These are phyloP conservation scores for Hanseniaspora lindneri DNA, from an alignment of 805 yeast genomes.

Conservation along the genomic window DNA sequence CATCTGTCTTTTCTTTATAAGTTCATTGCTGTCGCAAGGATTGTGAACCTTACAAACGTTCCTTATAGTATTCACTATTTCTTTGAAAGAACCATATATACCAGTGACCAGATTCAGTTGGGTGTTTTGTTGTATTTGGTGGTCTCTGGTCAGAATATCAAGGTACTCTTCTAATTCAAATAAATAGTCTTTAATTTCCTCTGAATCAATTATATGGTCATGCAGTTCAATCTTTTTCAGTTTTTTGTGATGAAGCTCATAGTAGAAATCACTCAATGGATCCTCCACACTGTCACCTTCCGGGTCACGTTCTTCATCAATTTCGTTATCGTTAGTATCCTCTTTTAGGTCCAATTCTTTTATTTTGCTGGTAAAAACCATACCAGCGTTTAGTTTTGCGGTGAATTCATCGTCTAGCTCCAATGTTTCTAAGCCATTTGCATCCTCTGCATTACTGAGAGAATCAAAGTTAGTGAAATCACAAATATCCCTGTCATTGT, in stretches of 20 bases:
- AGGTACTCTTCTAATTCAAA: slow-evolving; percentile 6
- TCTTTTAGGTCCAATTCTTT: slow-evolving; percentile 11
- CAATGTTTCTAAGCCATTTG: neutral
- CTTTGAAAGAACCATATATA: neutral
- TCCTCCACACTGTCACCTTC: too few relatives aligned
- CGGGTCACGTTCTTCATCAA: slow-evolving; percentile 21
- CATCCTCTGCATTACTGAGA: neutral
- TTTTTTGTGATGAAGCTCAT: slow-evolving; percentile 3
- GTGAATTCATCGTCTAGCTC: neutral
- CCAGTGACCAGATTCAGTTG: neutral
- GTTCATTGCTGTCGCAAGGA: neutral
- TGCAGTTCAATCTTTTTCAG: slow-evolving; percentile 3
- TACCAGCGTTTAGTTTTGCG: neutral
- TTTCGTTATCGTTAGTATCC: slow-evolving; percentile 31
- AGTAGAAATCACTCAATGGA: slow-evolving; percentile 1
- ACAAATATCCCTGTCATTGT: slow-evolving; percentile 18
- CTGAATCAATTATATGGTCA: neutral
- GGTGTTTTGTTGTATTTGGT: neutral
- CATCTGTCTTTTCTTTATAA: neutral
- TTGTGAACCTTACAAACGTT: slow-evolving; percentile 2
- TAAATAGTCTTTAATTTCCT: neutral
- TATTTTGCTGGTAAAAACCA: neutral
- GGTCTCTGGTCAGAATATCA: neutral
- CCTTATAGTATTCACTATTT: neutral
- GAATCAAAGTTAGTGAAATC: slow-evolving; percentile 17